Percentiles rank a stretch among this genome's conserved stretches.
phyloP scores from a whole-genome alignment of 2,329 filamentous ascomycete genomes.

The Nemania sp. region DNA sequence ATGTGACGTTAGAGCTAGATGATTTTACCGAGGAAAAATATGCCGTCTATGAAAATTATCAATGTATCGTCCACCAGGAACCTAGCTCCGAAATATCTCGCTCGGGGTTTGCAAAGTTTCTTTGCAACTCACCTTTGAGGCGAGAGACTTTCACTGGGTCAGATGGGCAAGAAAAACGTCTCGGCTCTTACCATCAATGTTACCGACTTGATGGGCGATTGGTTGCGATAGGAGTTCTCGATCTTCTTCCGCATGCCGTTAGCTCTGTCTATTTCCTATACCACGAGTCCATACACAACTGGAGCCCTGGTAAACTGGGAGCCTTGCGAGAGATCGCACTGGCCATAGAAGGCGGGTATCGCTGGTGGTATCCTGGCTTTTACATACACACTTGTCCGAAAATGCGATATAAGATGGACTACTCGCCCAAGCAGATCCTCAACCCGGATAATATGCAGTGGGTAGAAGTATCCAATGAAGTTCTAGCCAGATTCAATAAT shows the following conservation, averaged over 20 bases:
- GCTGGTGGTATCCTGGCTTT: slow-evolving; percentile 79
- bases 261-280: slow-evolving; percentile 87
- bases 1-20: slow-evolving; percentile 72
- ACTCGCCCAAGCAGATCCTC: slow-evolving; percentile 73
- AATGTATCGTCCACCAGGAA: slow-evolving; percentile 73
- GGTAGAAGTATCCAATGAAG: slow-evolving; percentile 60
- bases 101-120: slow-evolving; percentile 69
- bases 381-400: slow-evolving; percentile 83
- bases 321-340: slow-evolving; percentile 75
- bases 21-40: slow-evolving; percentile 78
- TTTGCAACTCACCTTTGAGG: slow-evolving; percentile 71
- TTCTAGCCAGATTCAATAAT: slow-evolving; percentile 57
- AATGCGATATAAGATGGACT: slow-evolving; percentile 86
- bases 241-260: slow-evolving; percentile 75
- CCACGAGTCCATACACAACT: slow-evolving; percentile 71
- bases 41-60: slow-evolving; percentile 73
- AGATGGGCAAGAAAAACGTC: slow-evolving; percentile 56
- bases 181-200: slow-evolving; percentile 82
- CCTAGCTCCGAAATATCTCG: slow-evolving; percentile 60
- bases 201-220: slow-evolving; percentile 77
- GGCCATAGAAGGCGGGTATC: slow-evolving; percentile 69
- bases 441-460: slow-evolving; percentile 69
- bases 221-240: slow-evolving; percentile 76
- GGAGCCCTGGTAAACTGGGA: slow-evolving; percentile 74
- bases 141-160: slow-evolving; percentile 48